These are phyloP conservation scores for Saprolegnia diclina DNA, from an alignment of 352 stramenopile species.

Conservation along the genomic window DNA sequence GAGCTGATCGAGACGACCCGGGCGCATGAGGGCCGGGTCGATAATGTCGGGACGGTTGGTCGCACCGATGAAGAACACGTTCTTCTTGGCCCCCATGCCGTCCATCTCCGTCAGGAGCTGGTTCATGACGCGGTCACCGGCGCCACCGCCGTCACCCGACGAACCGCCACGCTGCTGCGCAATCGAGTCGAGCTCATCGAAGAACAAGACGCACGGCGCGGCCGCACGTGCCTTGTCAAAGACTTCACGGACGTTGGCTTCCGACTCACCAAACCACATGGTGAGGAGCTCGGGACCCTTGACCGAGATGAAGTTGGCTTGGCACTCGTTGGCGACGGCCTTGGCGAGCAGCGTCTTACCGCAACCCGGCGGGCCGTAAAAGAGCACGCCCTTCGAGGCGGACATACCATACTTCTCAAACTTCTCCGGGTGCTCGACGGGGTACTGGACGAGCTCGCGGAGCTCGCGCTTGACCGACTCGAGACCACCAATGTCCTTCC, in stretches of 20 bases:
- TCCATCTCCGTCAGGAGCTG: conserved; percentile 99
- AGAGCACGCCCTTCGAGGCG: conserved; percentile 97
- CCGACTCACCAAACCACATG: conserved; percentile 99
- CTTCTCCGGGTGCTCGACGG: conserved; percentile 99
- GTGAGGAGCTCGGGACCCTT: conserved; percentile 99
- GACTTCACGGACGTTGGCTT: conserved; percentile 98
- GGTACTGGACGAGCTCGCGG: conserved; percentile 99
- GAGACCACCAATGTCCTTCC: conserved; percentile 99
- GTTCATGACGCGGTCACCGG: conserved; percentile 99
- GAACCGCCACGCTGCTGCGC: conserved; percentile 94
- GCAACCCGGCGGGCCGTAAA: conserved; percentile 99
- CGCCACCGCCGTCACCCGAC: conserved; percentile 93
- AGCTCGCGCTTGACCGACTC: conserved; percentile 98
- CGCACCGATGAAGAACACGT: conserved; percentile 98
- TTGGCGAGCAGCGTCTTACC: conserved; percentile 99
- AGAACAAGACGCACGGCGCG: conserved; percentile 98
- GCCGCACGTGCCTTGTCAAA: conserved; percentile 98
- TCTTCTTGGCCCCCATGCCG: conserved; percentile 98
- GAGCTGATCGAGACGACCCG: conserved; percentile 92
- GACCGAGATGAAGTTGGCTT: conserved; percentile 99
- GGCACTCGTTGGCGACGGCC: conserved; percentile 99
- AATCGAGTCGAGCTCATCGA: conserved; percentile 99
- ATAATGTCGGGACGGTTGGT: conserved; percentile 97
- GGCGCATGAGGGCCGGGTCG: conserved; percentile 95
- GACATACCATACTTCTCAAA: conserved; percentile 97